Base-by-base conservation (phyloP, 495 filamentous ascomycete species). In the Jackrogersella minutella region DNA sequence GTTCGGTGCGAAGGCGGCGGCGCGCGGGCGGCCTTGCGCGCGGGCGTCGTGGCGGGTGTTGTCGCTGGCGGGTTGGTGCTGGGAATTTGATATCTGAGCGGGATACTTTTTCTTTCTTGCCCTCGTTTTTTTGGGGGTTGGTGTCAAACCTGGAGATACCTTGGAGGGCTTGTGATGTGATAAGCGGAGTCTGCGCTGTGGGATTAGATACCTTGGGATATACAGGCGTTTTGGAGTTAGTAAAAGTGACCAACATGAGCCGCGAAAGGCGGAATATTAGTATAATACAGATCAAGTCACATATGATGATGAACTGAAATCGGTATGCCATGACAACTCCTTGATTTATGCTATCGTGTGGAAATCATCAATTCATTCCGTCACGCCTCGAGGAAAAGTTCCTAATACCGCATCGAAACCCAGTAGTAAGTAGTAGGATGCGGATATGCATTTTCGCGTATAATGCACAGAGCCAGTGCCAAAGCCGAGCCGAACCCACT, bases 301-400 rank as follows among this genome's bases (percentile, higher is more conserved):
- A 19, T 60, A 46, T 39, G 26, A 30, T 1, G 22, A 49, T 9
- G 30, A 65, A 57, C 26, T 17, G 5, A 36, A 22, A 44, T 34
- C 13, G 24, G 30, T 28, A 49, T 62, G 67, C 67, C 67, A 49
- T 66, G 53, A 50, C 57, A 66, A 70, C 67, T 70, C 67, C 62
- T 70, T 62, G 57, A 66, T 66, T 70, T 58, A 70, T 70, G 67
- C 62, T 66, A 70, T 62, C 62, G 58, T 62, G 62, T 43, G 62
- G 67, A 70, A 70, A 66, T 66, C 67, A 46, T 70, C 24, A 59
- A 57, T 69, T 53, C 60, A 69, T 70, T 66, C 67, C 62, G 39
- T 58, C 62, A 66, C 67, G 67, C 62, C 67, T 70, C 62, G 67
- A 66, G 36, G 54, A 62, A 66, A 65, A 40, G 39, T 46, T 57